Conservation (phyloP, 2,329 filamentous ascomycete species). For the Sphaceloma murrayae region DNA sequence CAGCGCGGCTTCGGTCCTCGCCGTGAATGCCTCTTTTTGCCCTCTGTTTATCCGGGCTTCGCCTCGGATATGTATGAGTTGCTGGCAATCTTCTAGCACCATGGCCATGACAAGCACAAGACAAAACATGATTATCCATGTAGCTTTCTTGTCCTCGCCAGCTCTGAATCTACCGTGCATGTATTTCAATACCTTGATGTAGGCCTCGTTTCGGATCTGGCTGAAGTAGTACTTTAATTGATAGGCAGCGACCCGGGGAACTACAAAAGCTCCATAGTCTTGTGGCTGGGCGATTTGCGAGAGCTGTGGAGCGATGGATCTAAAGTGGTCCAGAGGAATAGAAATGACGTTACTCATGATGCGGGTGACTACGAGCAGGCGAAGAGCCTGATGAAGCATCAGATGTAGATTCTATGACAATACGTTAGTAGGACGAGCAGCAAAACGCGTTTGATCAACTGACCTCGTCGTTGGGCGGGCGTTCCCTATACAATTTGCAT, state of each 20-base stretch:
- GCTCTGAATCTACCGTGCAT: constrained; percentile 39
- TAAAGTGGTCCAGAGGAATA: constrained; percentile 34
- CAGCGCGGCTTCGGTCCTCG: constrained; percentile 28
- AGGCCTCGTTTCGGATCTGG: constrained; percentile 34
- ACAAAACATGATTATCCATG: constrained; percentile 39
- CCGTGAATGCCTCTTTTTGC: constrained; percentile 24
- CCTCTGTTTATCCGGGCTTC: constrained; percentile 31
- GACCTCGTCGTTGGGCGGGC: constrained; percentile 32
- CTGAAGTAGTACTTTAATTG: constrained; percentile 44
- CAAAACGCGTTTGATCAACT: constrained; percentile 11
- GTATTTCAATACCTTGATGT: constrained; percentile 37
- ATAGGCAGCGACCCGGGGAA: constrained; percentile 39
- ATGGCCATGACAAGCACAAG: constrained; percentile 40
- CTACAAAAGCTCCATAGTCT: constrained; percentile 21
- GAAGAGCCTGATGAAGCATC: constrained; percentile 36
- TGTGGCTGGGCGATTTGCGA: constrained; percentile 27
- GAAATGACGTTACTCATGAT: constrained; percentile 42
- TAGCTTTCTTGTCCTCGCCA: constrained; percentile 33
- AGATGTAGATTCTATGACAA: constrained; percentile 25
- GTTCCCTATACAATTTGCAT: constrained; percentile 25
- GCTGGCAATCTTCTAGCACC: constrained; percentile 40
- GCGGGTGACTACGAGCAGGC: constrained; percentile 40
- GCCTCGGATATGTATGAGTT: constrained; percentile 36
- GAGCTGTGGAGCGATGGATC: constrained; percentile 31
- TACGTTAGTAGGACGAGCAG: constrained; percentile 1